Percentiles rank a stretch among this genome's conserved stretches.
Evolutionary conservation across 345 rosid genomes (phyloP).

Genomic region (Aegle marmelos): DNA sequence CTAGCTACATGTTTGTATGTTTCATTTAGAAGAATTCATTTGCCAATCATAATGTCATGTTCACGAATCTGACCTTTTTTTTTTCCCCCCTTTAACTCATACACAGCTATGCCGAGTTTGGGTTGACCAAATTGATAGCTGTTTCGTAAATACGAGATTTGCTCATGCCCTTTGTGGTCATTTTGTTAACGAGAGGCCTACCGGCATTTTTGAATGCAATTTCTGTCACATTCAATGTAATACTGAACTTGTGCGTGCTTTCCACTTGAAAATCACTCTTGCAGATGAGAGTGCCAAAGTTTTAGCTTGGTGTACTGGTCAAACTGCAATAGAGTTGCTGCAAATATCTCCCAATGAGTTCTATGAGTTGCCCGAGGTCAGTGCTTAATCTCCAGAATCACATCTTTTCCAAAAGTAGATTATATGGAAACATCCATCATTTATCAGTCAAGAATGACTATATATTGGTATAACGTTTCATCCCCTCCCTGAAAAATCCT

Average conservation of each 20-base stretch:
- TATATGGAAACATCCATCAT: too few relatives aligned
- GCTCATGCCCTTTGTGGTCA: constrained; percentile 69
- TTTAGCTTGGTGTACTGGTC: constrained; percentile 75
- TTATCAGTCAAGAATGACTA: too few relatives aligned
- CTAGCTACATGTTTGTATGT: constrained; percentile 44
- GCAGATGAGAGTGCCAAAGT: constrained; percentile 60
- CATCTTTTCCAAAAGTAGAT: too few relatives aligned
- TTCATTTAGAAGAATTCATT: background rate
- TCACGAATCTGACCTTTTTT: background rate
- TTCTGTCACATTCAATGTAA: constrained; percentile 53
- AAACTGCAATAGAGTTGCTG: constrained; percentile 82
- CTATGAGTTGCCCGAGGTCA: constrained; percentile 82
- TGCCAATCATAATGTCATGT: background rate
- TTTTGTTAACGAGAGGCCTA: constrained; percentile 41
- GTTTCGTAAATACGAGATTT: constrained; percentile 56
- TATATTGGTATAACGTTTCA: too few relatives aligned
- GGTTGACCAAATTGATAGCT: constrained; percentile 67
- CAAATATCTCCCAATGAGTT: constrained; percentile 88
- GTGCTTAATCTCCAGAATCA: background rate
- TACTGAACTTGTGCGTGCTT: constrained; percentile 53
- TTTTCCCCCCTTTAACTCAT: background rate
- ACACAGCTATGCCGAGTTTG: constrained; percentile 68
- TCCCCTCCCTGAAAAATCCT: too few relatives aligned
- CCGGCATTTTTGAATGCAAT: constrained; percentile 48
- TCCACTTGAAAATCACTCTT: constrained; percentile 65